phyloP scores from a whole-genome alignment of 257 asterid genomes.

The Solanum etuberosum region DNA sequence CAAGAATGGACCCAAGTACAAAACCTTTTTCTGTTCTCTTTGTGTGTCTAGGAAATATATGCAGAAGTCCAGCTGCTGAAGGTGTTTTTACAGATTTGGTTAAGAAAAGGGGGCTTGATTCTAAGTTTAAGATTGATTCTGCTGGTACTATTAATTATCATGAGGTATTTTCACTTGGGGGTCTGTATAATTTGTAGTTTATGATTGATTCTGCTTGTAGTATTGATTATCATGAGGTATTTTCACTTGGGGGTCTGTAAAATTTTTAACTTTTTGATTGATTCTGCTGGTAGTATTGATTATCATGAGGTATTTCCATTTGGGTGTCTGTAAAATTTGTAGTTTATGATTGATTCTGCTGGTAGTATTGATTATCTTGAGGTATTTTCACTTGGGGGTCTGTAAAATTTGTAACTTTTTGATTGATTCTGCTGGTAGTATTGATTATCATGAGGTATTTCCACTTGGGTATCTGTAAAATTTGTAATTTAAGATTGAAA shows the following conservation, averaged over 20 bases:
- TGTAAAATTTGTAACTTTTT: neutral
- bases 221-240: neutral
- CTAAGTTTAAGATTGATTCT: slow-evolving; percentile 42
- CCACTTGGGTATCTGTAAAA: neutral
- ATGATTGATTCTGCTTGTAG: neutral
- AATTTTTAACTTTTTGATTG: neutral
- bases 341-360: neutral
- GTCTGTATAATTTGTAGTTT: neutral
- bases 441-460: neutral
- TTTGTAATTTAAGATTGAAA: neutral
- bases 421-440: neutral
- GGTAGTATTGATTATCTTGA: neutral
- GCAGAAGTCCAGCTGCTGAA: slow-evolving; percentile 98
- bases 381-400: neutral
- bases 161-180: slow-evolving; percentile 30
- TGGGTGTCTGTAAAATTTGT: neutral
- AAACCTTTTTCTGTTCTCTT: slow-evolving; percentile 68
- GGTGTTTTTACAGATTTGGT: slow-evolving; percentile 79
- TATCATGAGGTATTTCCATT: neutral
- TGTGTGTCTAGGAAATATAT: slow-evolving; percentile 93
- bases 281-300: neutral
- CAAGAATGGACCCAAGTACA: slow-evolving; percentile 14
- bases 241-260: neutral
- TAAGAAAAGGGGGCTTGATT: slow-evolving; percentile 37
- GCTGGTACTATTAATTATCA: slow-evolving; percentile 91